A percentile compares a stretch with the other conserved stretches of the same genome.
phyloP scores from a whole-genome alignment of 192 early-diverging fungal genomes.

The Coemansia sp. region DNA sequence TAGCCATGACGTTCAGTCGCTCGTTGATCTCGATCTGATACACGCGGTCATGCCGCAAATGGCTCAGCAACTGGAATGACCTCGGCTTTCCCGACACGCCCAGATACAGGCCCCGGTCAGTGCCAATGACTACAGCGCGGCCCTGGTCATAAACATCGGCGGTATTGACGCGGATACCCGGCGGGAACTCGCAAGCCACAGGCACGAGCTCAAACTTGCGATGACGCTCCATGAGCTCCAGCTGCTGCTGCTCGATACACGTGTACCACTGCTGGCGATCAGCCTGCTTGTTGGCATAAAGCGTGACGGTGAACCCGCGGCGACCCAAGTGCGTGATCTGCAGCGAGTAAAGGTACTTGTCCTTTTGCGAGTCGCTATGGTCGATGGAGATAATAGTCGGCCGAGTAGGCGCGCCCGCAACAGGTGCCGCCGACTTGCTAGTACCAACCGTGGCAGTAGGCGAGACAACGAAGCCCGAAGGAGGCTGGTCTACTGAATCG shows the following conservation, averaged over 20 bases:
- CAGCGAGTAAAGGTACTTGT: constrained; percentile 70
- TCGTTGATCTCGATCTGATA: constrained; percentile 85
- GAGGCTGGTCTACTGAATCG: constrained; percentile 22
- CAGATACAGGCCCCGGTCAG: constrained; percentile 82
- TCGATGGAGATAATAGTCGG: constrained; percentile 43
- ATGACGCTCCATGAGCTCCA: constrained; percentile 49
- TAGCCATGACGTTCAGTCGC: constrained; percentile 74
- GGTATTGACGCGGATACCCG: constrained; percentile 48
- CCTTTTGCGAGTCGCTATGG: constrained; percentile 40
- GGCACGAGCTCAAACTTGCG: constrained; percentile 55
- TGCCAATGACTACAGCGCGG: constrained; percentile 72
- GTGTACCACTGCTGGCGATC: constrained; percentile 83
- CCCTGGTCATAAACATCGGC: constrained; percentile 61
- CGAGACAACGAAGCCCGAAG: constrained; percentile 9
- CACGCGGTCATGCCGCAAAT: constrained; percentile 72
- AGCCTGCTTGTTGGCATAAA: constrained; percentile 74
- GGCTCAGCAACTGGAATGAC: constrained; percentile 54
- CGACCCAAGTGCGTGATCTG: constrained; percentile 74
- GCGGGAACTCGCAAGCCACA: constrained; percentile 48
- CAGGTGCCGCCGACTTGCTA: background rate
- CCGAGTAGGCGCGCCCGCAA: background rate
- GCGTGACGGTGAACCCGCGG: constrained; percentile 64
- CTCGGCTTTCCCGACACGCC: constrained; percentile 60
- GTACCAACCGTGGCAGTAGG: constrained; percentile 12
- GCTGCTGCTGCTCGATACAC: constrained; percentile 61